These are phyloP conservation scores for Myxozyma neotropica DNA, from an alignment of 805 yeast species.

Conservation along the genomic window DNA sequence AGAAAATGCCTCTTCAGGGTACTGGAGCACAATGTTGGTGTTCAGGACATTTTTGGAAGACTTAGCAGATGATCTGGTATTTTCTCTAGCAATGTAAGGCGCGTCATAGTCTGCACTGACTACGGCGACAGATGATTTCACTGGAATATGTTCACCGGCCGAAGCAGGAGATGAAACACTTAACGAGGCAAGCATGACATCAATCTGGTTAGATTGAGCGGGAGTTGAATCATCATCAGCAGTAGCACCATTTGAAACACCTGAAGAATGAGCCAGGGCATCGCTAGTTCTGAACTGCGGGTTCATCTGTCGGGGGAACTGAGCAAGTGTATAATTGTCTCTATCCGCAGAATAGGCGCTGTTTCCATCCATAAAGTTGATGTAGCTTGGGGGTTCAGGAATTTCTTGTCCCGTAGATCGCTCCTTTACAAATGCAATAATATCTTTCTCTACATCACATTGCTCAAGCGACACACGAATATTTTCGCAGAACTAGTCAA, in stretches of 20 bases:
- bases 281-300: conserved; percentile 30
- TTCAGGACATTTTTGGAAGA: neutral
- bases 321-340: conserved; percentile 42
- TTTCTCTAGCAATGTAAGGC: neutral
- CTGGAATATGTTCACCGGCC: neutral
- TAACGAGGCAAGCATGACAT: conserved; percentile 21
- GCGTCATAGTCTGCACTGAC: neutral
- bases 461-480: conserved; percentile 68
- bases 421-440: conserved; percentile 54
- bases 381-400: conserved; percentile 59
- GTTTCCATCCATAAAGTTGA: conserved; percentile 58
- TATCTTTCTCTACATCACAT: conserved; percentile 64
- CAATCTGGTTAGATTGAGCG: conserved; percentile 16
- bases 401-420: conserved; percentile 69
- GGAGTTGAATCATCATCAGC: neutral
- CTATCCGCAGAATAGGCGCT: conserved; percentile 38
- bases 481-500: conserved; percentile 62
- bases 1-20: conserved; percentile 20
- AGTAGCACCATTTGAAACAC: neutral
- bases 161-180: neutral
- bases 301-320: conserved; percentile 38
- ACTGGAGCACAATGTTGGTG: conserved; percentile 12
- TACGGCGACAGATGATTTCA: neutral
- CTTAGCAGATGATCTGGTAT: neutral
- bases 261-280: neutral